Base-by-base conservation (phyloP, 2,329 filamentous ascomycete genomes). In the Fusarium dlaminii region DNA sequence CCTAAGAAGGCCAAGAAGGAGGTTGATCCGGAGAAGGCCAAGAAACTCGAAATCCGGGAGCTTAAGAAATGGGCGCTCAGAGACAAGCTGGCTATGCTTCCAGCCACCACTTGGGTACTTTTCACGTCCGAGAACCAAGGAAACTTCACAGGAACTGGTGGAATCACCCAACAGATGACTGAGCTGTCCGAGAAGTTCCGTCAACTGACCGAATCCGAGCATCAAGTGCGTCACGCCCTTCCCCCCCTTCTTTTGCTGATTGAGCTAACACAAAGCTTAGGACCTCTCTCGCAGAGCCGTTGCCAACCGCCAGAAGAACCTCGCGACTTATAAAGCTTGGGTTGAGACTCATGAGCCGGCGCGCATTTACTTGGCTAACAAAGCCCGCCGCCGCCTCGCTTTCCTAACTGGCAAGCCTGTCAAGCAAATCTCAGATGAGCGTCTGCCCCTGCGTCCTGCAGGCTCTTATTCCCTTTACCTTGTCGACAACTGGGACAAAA, bases 321-420 rank as follows among this genome's bases (percentile, higher is more conserved):
- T 79, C 14, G 81, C 78, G 14, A 74, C 78, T 24, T 82, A 82
- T 76, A 83, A 85, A 79, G 79, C 82, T 22, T 90, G 88, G 88
- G 78, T 90, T n/a, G 81, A 85, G 67, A 80, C 79, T 34, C 78
- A 85, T 73, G 78, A 84, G 8, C 79, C 81, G 7, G 76, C 79
- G 57, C 79, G 82, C 36, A 86, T 89, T 60, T 70, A 77, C 54
- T 68, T 80, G 6, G 88, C 88, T 69, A 90, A 88, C 82, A 71
- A 68, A 6, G 86, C 87, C 29, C 89, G 89, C 63, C 70, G 51
- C 13, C 70, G 68, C 32, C 36, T 74, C 29, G 43, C 24, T 27
- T 60, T 58, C 34, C 83, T 90, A 52, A 80, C 79, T 63, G 82
- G 78, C 60, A 82, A 84, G 62, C 76, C 77, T 58, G 69, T 75